Conservation (phyloP, 2,329 filamentous ascomycete genomes). For the Exophiala sp. region DNA sequence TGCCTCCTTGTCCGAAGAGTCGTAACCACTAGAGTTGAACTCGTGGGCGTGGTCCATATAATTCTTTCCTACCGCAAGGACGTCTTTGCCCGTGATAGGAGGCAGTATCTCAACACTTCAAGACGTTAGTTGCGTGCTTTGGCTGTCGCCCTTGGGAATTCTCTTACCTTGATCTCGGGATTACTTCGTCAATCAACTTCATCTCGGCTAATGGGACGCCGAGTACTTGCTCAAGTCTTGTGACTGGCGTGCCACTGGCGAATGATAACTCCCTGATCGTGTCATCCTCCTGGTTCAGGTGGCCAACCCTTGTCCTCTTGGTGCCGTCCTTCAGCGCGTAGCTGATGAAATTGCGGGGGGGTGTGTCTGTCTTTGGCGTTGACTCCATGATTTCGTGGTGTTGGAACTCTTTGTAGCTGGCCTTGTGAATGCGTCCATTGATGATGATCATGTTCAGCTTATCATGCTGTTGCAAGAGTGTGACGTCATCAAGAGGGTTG, state of each 20-base stretch:
- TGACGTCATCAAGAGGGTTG: conserved; percentile 43
- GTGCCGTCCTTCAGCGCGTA: neutral
- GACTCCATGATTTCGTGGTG: neutral
- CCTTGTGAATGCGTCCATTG: conserved; percentile 48
- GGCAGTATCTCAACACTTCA: conserved; percentile 38
- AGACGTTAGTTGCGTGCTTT: conserved; percentile 28
- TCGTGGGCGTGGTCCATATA: conserved; percentile 57
- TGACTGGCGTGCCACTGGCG: conserved; percentile 45
- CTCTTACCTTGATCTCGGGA: too few species aligned
- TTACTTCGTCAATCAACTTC: too few species aligned
- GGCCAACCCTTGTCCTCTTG: conserved; percentile 37
- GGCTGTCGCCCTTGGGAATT: conserved; percentile 32
- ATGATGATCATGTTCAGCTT: conserved; percentile 47
- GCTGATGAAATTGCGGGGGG: conserved; percentile 6
- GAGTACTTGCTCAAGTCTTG: conserved; percentile 52
- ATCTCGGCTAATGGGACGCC: neutral
- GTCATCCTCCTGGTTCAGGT: conserved; percentile 36
- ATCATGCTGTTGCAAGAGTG: conserved; percentile 41
- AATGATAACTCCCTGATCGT: conserved; percentile 46
- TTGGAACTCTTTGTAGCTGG: conserved; percentile 18
- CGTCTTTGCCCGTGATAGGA: conserved; percentile 22
- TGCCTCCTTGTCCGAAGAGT: conserved; percentile 44
- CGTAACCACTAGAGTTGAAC: conserved; percentile 55
- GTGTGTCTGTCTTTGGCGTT: neutral
- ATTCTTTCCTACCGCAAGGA: conserved; percentile 41